Evolutionary conservation across 108 stramenopile species (phyloP).

Genomic region (Skeletonema costatum): DNA sequence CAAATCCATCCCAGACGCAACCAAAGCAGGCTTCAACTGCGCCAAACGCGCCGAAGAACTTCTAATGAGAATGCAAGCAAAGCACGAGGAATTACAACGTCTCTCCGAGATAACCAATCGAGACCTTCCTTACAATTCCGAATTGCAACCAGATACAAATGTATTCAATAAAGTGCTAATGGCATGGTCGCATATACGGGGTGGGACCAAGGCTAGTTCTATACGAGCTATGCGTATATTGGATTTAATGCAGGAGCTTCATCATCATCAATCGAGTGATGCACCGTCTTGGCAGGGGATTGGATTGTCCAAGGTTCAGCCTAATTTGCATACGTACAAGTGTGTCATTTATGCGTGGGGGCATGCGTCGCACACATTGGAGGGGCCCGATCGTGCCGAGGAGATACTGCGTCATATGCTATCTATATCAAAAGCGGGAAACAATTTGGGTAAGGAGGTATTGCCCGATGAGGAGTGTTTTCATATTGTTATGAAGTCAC

Average conservation of each 20-base stretch:
- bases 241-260: conserved; percentile 45
- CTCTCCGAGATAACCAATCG: neutral
- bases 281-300: conserved; percentile 33
- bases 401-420: conserved; percentile 43
- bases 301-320: conserved; percentile 27
- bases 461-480: conserved; percentile 43
- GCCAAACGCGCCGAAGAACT: conserved; percentile 37
- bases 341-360: conserved; percentile 35
- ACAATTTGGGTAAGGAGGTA: conserved; percentile 25
- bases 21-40: conserved; percentile 37
- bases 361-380: conserved; percentile 15
- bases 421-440: conserved; percentile 41
- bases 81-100: conserved; percentile 17
- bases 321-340: conserved; percentile 41
- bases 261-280: conserved; percentile 39
- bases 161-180: conserved; percentile 33
- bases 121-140: conserved; percentile 6
- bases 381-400: conserved; percentile 42
- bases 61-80: conserved; percentile 42
- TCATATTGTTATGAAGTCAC: conserved; percentile 45
- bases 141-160: conserved; percentile 39
- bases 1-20: neutral
- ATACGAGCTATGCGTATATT: conserved; percentile 36
- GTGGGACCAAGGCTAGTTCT: conserved; percentile 38
- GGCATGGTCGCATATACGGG: conserved; percentile 25